Percentiles rank a stretch among this genome's conserved stretches.
phyloP scores from a whole-genome alignment of 176 grass and related monocot species.

The Paspalum notatum region DNA sequence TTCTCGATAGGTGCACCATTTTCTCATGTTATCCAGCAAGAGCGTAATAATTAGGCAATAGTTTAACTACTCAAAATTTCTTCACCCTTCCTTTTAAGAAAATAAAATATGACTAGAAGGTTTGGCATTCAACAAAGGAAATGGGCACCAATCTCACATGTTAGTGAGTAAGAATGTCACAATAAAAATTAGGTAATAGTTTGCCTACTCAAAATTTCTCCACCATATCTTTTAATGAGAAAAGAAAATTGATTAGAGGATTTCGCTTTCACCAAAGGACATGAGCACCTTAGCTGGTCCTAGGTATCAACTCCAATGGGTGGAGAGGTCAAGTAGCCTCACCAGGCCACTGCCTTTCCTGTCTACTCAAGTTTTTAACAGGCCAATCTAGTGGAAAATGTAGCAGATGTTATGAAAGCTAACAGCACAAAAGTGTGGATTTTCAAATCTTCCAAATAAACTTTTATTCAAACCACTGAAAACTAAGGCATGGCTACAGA shows the following conservation, averaged over 20 bases:
- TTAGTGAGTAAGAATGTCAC: no score
- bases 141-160: background rate
- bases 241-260: background rate
- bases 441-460: constrained; percentile 10
- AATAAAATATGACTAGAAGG: background rate
- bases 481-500: background rate
- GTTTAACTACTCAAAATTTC: background rate
- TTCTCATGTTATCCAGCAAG: constrained; percentile 15
- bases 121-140: background rate
- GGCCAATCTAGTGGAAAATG: constrained; percentile 16
- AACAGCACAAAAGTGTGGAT: background rate
- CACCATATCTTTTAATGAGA: background rate
- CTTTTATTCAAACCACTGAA: background rate
- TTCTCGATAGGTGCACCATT: background rate
- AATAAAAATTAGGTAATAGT: no score
- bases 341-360: background rate
- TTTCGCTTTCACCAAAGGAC: background rate
- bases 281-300: background rate
- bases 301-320: background rate
- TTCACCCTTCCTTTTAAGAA: background rate
- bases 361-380: background rate
- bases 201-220: background rate
- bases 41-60: background rate
- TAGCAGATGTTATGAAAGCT: background rate
- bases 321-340: constrained; percentile 7